These are phyloP conservation scores for Podaxis sp. DNA, from an alignment of 768 basidiomycete genomes.

Conservation along the genomic window DNA sequence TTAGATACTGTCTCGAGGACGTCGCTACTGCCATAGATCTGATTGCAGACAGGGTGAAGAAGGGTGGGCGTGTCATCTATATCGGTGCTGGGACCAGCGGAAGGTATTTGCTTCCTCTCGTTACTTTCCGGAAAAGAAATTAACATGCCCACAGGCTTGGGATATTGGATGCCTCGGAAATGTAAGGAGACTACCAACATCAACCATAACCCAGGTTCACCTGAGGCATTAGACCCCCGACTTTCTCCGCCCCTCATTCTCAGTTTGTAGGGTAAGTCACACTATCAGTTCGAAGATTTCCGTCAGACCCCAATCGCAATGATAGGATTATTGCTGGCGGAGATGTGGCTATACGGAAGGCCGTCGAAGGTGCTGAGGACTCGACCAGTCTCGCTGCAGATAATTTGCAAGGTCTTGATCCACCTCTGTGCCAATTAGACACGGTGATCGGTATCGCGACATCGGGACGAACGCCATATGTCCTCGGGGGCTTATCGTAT, in stretches of 20 bases:
- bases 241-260: constrained; percentile 21
- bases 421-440: constrained; percentile 20
- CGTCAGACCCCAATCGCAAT: background rate
- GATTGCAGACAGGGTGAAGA: constrained; percentile 22
- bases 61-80: constrained; percentile 28
- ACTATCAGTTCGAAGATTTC: background rate
- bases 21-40: constrained; percentile 26
- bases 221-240: constrained; percentile 18
- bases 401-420: constrained; percentile 22
- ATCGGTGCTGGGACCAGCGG: constrained; percentile 34
- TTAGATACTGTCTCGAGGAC: constrained; percentile 21
- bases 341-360: constrained; percentile 24
- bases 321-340: constrained; percentile 23
- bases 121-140: background rate
- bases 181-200: constrained; percentile 13
- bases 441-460: constrained; percentile 29
- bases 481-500: constrained; percentile 25
- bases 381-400: constrained; percentile 20
- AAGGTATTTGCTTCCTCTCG: constrained; percentile 16
- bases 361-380: constrained; percentile 29
- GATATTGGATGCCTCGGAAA: constrained; percentile 27
- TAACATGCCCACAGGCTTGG: constrained; percentile 19
- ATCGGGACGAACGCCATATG: constrained; percentile 32
- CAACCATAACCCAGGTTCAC: background rate
- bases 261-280: constrained; percentile 21